Evolutionary conservation across 352 stramenopile species (phyloP).

Genomic region (Phytophthora constricta): DNA sequence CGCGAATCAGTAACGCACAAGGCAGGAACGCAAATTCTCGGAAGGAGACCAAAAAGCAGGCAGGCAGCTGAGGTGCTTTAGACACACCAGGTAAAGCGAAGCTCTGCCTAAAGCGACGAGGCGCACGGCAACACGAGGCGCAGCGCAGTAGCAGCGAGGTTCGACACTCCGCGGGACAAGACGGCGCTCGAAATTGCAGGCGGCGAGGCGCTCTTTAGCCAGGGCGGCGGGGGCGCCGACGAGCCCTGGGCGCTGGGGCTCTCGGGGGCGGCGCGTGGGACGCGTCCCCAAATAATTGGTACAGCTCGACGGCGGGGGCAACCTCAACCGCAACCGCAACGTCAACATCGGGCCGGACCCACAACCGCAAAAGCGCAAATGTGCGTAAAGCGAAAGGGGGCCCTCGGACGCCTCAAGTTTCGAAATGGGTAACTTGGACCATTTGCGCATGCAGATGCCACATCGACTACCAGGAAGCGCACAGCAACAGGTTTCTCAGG

Average conservation of each 20-base stretch:
- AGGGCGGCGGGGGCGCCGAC: slow-evolving; percentile 37
- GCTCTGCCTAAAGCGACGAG: slow-evolving; percentile 23
- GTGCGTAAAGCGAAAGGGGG: slow-evolving; percentile 20
- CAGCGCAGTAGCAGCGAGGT: slow-evolving; percentile 4
- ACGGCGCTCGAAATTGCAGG: slow-evolving; percentile 52
- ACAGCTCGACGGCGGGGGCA: no score
- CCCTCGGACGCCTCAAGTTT: slow-evolving; percentile 7
- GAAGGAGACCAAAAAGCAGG: slow-evolving; percentile 10
- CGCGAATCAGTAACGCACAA: neutral
- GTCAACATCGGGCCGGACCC: slow-evolving; percentile 12
- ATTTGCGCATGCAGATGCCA: slow-evolving; percentile 59
- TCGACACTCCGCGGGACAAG: slow-evolving; percentile 24
- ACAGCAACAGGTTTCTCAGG: slow-evolving; percentile 21
- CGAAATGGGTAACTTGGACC: slow-evolving; percentile 67
- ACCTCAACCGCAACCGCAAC: slow-evolving; percentile 5
- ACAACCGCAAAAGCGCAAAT: slow-evolving; percentile 27
- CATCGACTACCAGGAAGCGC: slow-evolving; percentile 7
- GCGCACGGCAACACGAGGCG: slow-evolving; percentile 20
- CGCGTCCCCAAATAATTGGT: slow-evolving; percentile 15
- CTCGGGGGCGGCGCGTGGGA: slow-evolving; percentile 26
- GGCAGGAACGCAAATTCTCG: neutral
- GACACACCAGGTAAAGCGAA: neutral
- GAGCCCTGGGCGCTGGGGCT: slow-evolving; percentile 36
- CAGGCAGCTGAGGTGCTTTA: slow-evolving; percentile 1
- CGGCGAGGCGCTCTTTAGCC: slow-evolving; percentile 51